A percentile compares a stretch with the other conserved stretches of the same genome.
Evolutionary conservation across 176 grass and related monocot genomes (phyloP).

Genomic region (Ampelocalamus luodianensis): DNA sequence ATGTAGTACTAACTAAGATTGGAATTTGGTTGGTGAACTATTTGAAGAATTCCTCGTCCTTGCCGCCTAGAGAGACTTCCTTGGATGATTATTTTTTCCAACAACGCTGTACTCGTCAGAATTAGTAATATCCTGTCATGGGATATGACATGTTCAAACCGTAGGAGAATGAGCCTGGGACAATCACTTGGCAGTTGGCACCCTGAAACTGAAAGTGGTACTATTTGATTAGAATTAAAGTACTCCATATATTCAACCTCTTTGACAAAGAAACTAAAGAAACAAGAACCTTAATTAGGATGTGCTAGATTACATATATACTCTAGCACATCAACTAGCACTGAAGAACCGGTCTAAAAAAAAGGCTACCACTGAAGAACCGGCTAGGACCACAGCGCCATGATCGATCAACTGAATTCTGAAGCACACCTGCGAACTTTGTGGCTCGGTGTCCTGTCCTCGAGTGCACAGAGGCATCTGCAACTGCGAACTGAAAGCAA

Average conservation of each 20-base stretch:
- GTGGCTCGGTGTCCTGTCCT: not conserved
- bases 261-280: not conserved
- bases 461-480: not conserved
- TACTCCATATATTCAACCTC: not conserved
- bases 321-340: not conserved
- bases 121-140: not conserved
- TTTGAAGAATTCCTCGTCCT: not conserved
- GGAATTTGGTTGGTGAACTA: not conserved
- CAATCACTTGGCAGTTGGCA: not conserved
- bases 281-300: not conserved
- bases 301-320: not conserved
- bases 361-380: not conserved
- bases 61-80: not conserved
- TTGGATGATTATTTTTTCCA: not conserved
- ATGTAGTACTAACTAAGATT: not conserved
- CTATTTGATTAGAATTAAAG: not conserved
- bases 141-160: not conserved
- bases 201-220: slow-evolving; percentile 10
- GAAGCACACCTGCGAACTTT: not conserved
- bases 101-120: not conserved
- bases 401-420: not conserved
- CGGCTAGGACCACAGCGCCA: not conserved
- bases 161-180: not conserved
- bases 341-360: not conserved
- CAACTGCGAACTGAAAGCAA: not conserved